phyloP scores from a whole-genome alignment of 2,329 filamentous ascomycete species.

The Xylaria sp. region DNA sequence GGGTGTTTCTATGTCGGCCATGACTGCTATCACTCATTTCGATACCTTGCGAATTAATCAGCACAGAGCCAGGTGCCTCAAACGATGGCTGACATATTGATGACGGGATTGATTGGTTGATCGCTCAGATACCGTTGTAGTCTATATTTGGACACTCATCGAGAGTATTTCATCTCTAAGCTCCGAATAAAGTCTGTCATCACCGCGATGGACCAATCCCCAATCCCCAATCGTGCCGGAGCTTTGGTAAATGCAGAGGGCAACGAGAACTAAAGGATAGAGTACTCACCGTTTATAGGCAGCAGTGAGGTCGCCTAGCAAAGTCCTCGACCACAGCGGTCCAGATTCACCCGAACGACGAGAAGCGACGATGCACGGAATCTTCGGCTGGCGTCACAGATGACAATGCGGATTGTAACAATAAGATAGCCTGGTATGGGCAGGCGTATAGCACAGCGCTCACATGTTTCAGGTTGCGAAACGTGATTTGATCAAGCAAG shows the following conservation, averaged over 20 bases:
- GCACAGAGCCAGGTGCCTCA: not conserved
- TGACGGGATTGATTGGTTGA: conserved; percentile 23
- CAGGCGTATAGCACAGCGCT: conserved; percentile 18
- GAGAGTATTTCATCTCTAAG: conserved; percentile 66
- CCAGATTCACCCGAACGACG: not conserved
- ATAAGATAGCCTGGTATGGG: conserved; percentile 13
- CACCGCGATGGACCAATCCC: conserved; percentile 51
- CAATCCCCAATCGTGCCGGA: no score
- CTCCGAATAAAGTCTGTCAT: conserved; percentile 64
- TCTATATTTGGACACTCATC: conserved; percentile 75
- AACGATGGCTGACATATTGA: not conserved
- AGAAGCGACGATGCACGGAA: not conserved
- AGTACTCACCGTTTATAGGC: conserved; percentile 25
- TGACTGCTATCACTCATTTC: conserved; percentile 51
- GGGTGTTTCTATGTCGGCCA: conserved; percentile 40
- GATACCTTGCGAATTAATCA: conserved; percentile 40
- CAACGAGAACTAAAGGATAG: not conserved
- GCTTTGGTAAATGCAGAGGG: not conserved
- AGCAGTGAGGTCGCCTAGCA: not conserved
- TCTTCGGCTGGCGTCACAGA: not conserved
- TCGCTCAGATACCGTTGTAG: conserved; percentile 98
- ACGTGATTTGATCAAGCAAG: not conserved
- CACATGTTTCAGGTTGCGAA: conserved; percentile 23
- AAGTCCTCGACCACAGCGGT: not conserved
- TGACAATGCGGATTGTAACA: not conserved